Base-by-base conservation (phyloP, 345 rosid species). In the Clarkia xantiana region DNA sequence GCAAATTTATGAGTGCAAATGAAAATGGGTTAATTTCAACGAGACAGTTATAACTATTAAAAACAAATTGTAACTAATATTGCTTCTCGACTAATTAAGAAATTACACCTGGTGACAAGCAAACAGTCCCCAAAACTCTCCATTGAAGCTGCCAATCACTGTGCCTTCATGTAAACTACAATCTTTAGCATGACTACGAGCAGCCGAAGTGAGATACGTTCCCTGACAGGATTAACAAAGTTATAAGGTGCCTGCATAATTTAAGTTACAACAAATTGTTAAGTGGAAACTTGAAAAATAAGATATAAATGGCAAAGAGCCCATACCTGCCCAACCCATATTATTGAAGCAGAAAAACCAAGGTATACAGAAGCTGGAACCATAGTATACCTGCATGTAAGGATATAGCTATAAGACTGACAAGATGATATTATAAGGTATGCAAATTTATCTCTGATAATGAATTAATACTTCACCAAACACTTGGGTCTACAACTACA, bases 281-380 rank as follows among this genome's bases (percentile, higher is more conserved):
- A 29, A n/a, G 10, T 29, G 10, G 42, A 23, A 42, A 43, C 42
- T 14, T 44, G 39, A 11, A 1, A 38, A n/a, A n/a, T 15, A 54
- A 52, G 40, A 40, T 60, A 51, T 20, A 40, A 11, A 11, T 51
- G 70, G 23, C 53, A 62, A n/a, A 17, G 51, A 18, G 52, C 41
- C 51, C n/a, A 44, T 61, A 90, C 97, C 95, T 90, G 73, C 59
- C 95, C 97, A 59, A 89, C 91, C 95, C 97, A 89, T 57, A 85
- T 80, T 13, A 89, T 77, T 23, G 97, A 89, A 59, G 97, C 85
- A 25, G 86, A 61, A 70, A 89, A 89, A 14, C 95, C 97, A 55
- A 89, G 85, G 59, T 82, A 89, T 34, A 86, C 39, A 48, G 94
- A 82, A 55, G 86, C 82, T 7, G 94, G 94, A 36, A 89, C 71